Conservation (phyloP, 169 alveolate species). For the Plasmodium billcollinsi region DNA sequence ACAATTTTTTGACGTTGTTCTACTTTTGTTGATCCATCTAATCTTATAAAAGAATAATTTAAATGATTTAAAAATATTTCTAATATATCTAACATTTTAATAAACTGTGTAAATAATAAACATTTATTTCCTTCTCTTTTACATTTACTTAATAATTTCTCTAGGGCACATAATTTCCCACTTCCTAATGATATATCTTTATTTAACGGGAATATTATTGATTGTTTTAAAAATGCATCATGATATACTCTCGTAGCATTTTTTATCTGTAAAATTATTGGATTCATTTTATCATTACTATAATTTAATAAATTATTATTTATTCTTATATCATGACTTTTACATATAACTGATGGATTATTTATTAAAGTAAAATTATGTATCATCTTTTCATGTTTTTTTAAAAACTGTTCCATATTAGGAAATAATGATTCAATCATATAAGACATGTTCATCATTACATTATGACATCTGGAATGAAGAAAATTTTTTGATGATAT, state of each 20-base stretch:
- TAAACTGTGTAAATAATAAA: constrained; percentile 97
- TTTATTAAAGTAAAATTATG: constrained; percentile 36
- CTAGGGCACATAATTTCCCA: constrained; percentile 94
- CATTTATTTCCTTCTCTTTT: constrained; percentile 95
- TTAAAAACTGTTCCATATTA: constrained; percentile 42
- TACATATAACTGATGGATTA: constrained; percentile 31
- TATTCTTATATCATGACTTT: constrained; percentile 13
- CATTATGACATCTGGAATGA: not conserved
- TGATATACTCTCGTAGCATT: constrained; percentile 57
- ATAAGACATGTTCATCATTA: not conserved
- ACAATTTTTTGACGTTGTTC: constrained; percentile 97
- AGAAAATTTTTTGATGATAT: not conserved
- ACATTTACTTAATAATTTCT: constrained; percentile 90
- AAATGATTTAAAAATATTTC: constrained; percentile 95
- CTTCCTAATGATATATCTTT: constrained; percentile 93
- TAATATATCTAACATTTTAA: constrained; percentile 97
- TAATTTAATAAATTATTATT: constrained; percentile 17
- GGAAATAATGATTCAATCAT: constrained; percentile 30
- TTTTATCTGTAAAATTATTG: constrained; percentile 22
- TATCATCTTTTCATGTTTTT: constrained; percentile 1
- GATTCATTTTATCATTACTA: not conserved
- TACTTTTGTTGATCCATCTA: constrained; percentile 98
- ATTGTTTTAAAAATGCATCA: constrained; percentile 68
- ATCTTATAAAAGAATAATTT: constrained; percentile 96
- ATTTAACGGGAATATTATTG: constrained; percentile 86